Conservation (phyloP, 495 filamentous ascomycete genomes). For the Polyplosphaeria fusca region DNA sequence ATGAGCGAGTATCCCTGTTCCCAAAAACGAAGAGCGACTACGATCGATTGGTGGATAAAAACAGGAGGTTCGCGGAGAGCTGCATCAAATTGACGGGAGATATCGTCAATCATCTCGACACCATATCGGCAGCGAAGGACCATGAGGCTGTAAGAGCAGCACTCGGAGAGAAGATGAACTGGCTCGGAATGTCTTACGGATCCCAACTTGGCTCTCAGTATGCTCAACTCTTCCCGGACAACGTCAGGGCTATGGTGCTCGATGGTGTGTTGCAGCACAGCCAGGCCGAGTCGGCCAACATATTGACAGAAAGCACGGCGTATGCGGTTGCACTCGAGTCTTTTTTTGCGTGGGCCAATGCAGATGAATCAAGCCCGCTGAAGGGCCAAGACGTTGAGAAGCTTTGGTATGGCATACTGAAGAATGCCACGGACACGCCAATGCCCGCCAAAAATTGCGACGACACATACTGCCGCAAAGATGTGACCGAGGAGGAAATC, state of each 20-base stretch:
- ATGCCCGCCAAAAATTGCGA: slow-evolving; percentile 8
- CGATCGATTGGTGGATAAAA: slow-evolving; percentile 3
- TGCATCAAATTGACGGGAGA: slow-evolving; percentile 3
- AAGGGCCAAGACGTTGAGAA: slow-evolving; percentile 3
- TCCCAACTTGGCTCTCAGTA: slow-evolving; percentile 6
- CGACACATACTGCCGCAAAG: slow-evolving; percentile 20
- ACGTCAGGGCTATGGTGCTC: slow-evolving; percentile 1
- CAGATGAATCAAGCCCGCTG: not conserved
- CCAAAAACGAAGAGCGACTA: slow-evolving; percentile 10
- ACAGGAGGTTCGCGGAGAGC: slow-evolving; percentile 8
- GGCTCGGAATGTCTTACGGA: slow-evolving; percentile 12
- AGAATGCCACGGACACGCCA: slow-evolving; percentile 1
- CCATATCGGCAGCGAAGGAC: not conserved
- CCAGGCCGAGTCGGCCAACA: not conserved
- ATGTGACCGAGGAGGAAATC: slow-evolving; percentile 18
- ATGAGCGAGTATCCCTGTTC: slow-evolving; percentile 10
- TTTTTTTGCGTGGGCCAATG: slow-evolving; percentile 6
- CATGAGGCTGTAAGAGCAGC: slow-evolving; percentile 1
- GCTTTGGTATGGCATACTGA: not conserved
- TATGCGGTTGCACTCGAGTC: not conserved
- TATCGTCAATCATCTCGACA: slow-evolving; percentile 10
- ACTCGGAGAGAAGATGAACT: slow-evolving; percentile 6
- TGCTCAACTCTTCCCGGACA: slow-evolving; percentile 9
- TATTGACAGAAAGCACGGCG: not conserved
- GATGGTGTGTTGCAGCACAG: slow-evolving; percentile 11